Evolutionary conservation across 2,329 filamentous ascomycete species (phyloP), one percentile per base, ranked within the genome.

Genomic region (Fusarium scirpi): DNA sequence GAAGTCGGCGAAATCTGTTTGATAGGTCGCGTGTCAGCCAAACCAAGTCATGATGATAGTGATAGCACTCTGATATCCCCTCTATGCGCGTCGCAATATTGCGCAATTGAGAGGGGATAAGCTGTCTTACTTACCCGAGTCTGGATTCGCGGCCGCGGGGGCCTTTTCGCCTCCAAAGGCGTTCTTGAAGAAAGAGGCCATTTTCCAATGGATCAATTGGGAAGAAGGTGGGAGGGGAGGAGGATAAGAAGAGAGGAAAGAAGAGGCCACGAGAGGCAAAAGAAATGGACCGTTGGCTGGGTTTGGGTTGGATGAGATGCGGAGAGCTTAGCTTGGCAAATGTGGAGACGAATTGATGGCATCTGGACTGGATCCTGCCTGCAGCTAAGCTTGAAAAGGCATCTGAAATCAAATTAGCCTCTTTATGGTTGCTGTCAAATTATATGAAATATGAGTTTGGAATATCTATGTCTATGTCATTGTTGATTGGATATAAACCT

Each of bases 1-100:
- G 78, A 97, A 98, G 85, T 98, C 95, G 83, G 93, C 94, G 80
- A 98, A 98, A 84, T 97, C 94, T 97, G 52, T 55, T 64, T 10
- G 46, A 46, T 49, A 32, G 49, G 58, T 30, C 72, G 73, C 58
- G 58, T 54, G 76, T 80, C 69, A 80, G 49, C 9, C 48, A 41
- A 40, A 15, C n/a, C 22, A 52, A 41, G 78, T 59, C 47, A 65
- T 58, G 51, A 53, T 59, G 34, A 25, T 27, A 25, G 15, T 32
- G 24, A 38, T 38, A 38, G 34, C 55, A 32, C 25, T 51, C 13
- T 30, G 34, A 44, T 20, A 29, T 51, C 44, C 46, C 46, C 55
- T 67, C 56, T 46, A 55, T 51, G 57, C 60, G 61, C 61, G 57
- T 58, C 60, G 56, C 65, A 66, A 57, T 62, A 64, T 71, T 65